phyloP scores from a whole-genome alignment of 768 basidiomycete genomes.

The Leccinum arenicola region DNA sequence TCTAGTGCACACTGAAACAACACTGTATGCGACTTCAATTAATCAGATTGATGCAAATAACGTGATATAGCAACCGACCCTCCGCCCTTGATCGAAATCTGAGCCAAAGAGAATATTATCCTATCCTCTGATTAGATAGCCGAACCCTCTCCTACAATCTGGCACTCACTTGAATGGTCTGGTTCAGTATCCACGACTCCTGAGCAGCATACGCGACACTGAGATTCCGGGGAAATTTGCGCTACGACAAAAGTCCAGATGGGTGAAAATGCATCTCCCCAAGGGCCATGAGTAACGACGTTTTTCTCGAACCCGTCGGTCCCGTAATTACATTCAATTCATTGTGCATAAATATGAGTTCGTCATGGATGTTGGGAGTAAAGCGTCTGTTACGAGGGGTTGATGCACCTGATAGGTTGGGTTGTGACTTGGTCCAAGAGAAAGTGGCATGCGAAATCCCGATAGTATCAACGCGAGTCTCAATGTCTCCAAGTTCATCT shows the following conservation, averaged over 20 bases:
- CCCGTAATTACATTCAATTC: slow-evolving; percentile 57
- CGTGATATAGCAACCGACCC: neutral
- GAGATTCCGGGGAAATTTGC: slow-evolving; percentile 59
- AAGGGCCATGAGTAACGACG: slow-evolving; percentile 62
- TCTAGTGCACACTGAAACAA: slow-evolving; percentile 39
- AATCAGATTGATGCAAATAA: neutral
- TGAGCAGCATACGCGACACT: slow-evolving; percentile 82
- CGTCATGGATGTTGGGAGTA: slow-evolving; percentile 46
- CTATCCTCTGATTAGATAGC: neutral
- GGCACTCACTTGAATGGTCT: slow-evolving; percentile 55
- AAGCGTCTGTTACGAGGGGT: slow-evolving; percentile 38
- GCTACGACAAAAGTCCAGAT: slow-evolving; percentile 53
- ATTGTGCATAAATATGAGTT: slow-evolving; percentile 50
- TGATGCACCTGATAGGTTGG: neutral
- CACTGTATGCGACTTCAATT: slow-evolving; percentile 18
- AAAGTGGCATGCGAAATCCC: slow-evolving; percentile 8
- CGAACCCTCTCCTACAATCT: neutral
- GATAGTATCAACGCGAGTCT: neutral
- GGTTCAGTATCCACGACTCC: slow-evolving; percentile 82
- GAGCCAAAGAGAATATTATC: slow-evolving; percentile 11
- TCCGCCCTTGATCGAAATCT: slow-evolving; percentile 3
- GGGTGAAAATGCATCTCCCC: slow-evolving; percentile 64
- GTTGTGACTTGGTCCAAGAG: slow-evolving; percentile 5
- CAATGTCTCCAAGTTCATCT: neutral
- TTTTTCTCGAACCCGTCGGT: slow-evolving; percentile 60